Conservation (phyloP, 176 grass and related monocot species). For the Oryza australiensis region DNA sequence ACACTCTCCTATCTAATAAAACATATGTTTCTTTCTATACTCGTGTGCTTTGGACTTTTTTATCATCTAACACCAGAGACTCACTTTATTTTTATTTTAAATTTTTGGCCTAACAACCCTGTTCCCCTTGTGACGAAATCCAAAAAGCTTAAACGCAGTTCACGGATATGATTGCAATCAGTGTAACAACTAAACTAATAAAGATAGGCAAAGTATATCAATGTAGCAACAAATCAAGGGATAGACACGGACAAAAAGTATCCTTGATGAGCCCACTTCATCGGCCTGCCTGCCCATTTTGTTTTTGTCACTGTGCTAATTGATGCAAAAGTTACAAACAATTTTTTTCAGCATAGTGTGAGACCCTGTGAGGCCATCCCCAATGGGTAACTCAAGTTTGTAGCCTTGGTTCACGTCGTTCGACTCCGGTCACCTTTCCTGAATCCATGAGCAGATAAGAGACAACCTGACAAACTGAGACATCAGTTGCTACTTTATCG, state of each 20-base stretch:
- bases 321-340: conserved; percentile 4
- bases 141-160: not conserved
- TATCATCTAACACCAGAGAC: conserved; percentile 12
- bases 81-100: not conserved
- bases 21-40: not conserved
- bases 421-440: too few relatives aligned
- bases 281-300: conserved; percentile 13
- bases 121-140: conserved; percentile 9
- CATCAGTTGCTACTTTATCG: too few relatives aligned
- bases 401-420: too few relatives aligned
- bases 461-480: too few relatives aligned
- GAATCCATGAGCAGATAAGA: too few relatives aligned
- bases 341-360: not conserved
- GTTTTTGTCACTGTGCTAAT: conserved; percentile 20
- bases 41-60: conserved; percentile 2
- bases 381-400: too few relatives aligned
- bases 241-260: conserved; percentile 26
- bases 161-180: conserved; percentile 35
- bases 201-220: conserved; percentile 13
- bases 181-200: conserved; percentile 22
- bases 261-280: conserved; percentile 24
- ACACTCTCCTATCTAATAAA: not conserved
- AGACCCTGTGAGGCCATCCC: not conserved
- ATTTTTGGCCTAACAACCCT: not conserved
- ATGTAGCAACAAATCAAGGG: not conserved